Evolutionary conservation across 768 basidiomycete genomes (phyloP), one percentile per base, ranked within the genome.

Genomic region (Boletus eberwhitei): DNA sequence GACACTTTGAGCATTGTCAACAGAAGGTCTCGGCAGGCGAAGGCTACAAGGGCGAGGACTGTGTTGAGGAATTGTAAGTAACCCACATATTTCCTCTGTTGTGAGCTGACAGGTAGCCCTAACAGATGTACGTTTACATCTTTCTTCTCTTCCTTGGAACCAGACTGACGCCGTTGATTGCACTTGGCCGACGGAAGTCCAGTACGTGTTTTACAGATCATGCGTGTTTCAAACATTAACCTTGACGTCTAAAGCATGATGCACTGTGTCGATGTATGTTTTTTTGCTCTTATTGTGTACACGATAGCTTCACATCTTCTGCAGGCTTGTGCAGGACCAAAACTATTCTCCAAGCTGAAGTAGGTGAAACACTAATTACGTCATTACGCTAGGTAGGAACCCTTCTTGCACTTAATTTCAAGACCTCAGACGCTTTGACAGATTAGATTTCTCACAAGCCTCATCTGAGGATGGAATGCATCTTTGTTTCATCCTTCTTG

Each of bases 1-100:
- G 88, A 65, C 94, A 96, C 75, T 96, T 95, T 71, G 81, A 87
- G 55, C 90, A 94, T 67, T 96, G 94, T 72, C 82, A 90, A 68
- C 89, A 94, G 72, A 94, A 92, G 75, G 86, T 97, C 44, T 73
- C 83, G 55, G 78, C 77, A 31, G 94, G 93, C 26, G 67, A 93
- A 64, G 93, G 92, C 37, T 92, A 81, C 82, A 86, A 90, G 69
- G 85, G 85, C 59, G 94, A 96, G 77, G 93, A 95, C 68, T 96
- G 93, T 67, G 88, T 94, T 36, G 90, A 93, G 74, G 92, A 93
- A 79, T 70, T 93, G 88, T 90, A 62, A 71, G 87, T 81, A n/a
- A 45, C 35, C 4, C 4, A 31, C 37, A 14, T 46, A 12, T 44
- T 9, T 29, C 38, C 34, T 38, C 5, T 47, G 14, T 51, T 34